A percentile compares a stretch with the other conserved stretches of the same genome.
Conservation (phyloP, 352 stramenopile species). For the Detonula confervacea region DNA sequence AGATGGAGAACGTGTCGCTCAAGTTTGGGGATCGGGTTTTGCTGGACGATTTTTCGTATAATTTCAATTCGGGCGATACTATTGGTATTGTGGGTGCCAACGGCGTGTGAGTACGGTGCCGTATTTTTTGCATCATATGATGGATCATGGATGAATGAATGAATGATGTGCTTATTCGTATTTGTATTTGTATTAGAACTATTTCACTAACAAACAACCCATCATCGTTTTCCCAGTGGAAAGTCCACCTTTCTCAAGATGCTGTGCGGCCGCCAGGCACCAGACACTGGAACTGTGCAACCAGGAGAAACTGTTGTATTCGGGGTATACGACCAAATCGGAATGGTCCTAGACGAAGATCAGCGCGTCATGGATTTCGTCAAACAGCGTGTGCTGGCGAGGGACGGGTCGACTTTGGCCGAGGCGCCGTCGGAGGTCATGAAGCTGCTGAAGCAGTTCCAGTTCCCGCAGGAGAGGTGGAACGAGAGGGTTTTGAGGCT, state of each 20-base stretch:
- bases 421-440: conserved; percentile 73
- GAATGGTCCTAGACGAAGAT: conserved; percentile 74
- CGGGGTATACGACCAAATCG: conserved; percentile 84
- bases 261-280: conserved; percentile 58
- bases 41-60: conserved; percentile 61
- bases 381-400: conserved; percentile 68
- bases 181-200: too few relatives aligned
- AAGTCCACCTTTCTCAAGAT: conserved; percentile 77
- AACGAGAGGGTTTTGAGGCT: conserved; percentile 78
- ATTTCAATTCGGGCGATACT: conserved; percentile 66
- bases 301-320: conserved; percentile 82
- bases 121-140: too few relatives aligned
- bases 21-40: conserved; percentile 62
- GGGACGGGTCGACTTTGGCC: conserved; percentile 38
- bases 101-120: too few relatives aligned
- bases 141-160: too few relatives aligned
- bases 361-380: conserved; percentile 81
- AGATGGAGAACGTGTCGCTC: conserved; percentile 56
- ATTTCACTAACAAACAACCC: too few relatives aligned
- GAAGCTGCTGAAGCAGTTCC: conserved; percentile 78
- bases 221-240: too few relatives aligned
- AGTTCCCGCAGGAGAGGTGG: conserved; percentile 79
- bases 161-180: too few relatives aligned
- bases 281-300: conserved; percentile 73
- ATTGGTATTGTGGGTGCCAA: conserved; percentile 80